phyloP scores from a whole-genome alignment of 2,329 filamentous ascomycete species.

The Trichoderma pleuroti region DNA sequence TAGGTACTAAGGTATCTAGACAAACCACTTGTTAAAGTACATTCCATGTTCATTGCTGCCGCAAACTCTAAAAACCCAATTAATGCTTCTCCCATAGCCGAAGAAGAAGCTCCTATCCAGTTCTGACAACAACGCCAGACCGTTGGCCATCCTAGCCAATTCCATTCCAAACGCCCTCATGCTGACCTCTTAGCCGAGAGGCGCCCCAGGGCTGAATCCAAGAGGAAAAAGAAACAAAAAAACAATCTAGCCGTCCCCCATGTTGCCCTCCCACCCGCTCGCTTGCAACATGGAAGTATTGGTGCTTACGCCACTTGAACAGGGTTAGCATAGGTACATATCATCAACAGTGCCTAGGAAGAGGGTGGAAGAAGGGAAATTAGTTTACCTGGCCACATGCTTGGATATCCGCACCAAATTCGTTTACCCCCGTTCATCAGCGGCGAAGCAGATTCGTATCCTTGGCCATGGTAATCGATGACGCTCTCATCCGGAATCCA shows the following conservation, averaged over 20 bases:
- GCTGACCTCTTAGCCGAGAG: neutral
- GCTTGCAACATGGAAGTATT: neutral
- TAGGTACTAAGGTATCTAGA: no score
- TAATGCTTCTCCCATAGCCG: neutral
- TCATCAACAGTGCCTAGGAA: neutral
- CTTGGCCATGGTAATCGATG: neutral
- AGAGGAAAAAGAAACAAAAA: neutral
- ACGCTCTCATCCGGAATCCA: neutral
- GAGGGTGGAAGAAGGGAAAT: neutral
- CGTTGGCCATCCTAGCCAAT: neutral
- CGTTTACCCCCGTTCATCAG: neutral
- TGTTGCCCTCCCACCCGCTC: neutral
- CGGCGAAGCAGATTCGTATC: neutral
- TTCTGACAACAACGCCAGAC: neutral
- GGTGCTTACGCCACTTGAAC: neutral
- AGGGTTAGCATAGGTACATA: neutral
- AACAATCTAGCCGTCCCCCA: neutral
- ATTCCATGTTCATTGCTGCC: neutral
- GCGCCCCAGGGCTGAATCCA: neutral
- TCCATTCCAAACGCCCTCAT: neutral
- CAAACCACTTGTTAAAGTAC: neutral
- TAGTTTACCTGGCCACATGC: neutral
- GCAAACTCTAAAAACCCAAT: neutral
- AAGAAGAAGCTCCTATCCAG: neutral
- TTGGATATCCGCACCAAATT: neutral